Conservation (phyloP, 2,329 filamentous ascomycete species). For the Helotiales sp. region DNA sequence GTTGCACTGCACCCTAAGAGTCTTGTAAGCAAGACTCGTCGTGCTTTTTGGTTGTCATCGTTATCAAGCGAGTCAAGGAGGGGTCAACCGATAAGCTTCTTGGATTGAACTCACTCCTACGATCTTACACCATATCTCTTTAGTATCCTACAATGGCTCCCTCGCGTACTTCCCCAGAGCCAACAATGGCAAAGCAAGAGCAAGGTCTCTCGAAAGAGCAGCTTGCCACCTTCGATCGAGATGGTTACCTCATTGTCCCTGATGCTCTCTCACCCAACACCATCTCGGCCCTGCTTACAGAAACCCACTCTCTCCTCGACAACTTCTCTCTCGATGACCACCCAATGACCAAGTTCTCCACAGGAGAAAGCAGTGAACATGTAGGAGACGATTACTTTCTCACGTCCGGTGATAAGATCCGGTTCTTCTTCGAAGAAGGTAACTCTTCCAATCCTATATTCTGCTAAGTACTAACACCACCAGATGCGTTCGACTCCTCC, state of each 20-base stretch:
- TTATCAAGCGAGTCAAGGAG: too few species aligned
- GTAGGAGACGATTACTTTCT: slow-evolving; percentile 96
- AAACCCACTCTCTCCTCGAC: slow-evolving; percentile 73
- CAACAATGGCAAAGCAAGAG: background rate
- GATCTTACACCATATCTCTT: background rate
- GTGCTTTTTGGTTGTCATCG: too few species aligned
- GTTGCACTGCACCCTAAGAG: too few species aligned
- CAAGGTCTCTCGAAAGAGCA: slow-evolving; percentile 65
- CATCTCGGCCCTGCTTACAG: slow-evolving; percentile 66
- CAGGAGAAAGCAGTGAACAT: slow-evolving; percentile 71
- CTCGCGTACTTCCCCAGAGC: slow-evolving; percentile 24
- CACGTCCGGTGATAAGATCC: slow-evolving; percentile 82
- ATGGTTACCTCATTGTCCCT: slow-evolving; percentile 90
- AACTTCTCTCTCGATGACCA: slow-evolving; percentile 79
- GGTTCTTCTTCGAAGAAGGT: slow-evolving; percentile 94
- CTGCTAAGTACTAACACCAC: background rate
- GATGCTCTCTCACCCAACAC: slow-evolving; percentile 68
- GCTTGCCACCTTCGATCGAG: slow-evolving; percentile 68
- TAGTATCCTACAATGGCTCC: slow-evolving; percentile 22
- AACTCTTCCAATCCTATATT: slow-evolving; percentile 6
- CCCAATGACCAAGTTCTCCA: slow-evolving; percentile 92
- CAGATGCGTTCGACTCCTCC: slow-evolving; percentile 72
- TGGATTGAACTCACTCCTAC: background rate
- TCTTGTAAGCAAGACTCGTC: too few species aligned
- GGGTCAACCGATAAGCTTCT: slow-evolving; percentile 1